Conservation (phyloP, 2,329 filamentous ascomycete species). For the Epichloe sylvatica region DNA sequence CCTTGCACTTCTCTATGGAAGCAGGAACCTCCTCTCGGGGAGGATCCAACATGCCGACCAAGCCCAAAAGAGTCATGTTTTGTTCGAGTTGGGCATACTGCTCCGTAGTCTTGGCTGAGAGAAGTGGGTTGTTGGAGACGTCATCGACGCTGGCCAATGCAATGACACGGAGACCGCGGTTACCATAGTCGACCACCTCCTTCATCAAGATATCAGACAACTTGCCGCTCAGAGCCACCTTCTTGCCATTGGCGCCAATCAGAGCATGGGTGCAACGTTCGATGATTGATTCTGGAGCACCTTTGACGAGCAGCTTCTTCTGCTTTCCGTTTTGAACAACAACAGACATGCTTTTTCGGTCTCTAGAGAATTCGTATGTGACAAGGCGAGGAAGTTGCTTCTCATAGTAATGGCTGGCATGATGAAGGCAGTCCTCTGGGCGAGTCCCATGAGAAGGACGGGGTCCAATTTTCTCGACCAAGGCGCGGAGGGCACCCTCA, state of each 20-base stretch:
- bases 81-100: slow-evolving; percentile 84
- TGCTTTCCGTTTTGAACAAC: slow-evolving; percentile 56
- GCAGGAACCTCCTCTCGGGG: slow-evolving; percentile 79
- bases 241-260: slow-evolving; percentile 64
- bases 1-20: slow-evolving; percentile 78
- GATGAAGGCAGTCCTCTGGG: slow-evolving; percentile 57
- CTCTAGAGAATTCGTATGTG: slow-evolving; percentile 92
- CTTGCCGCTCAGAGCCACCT: slow-evolving; percentile 55
- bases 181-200: slow-evolving; percentile 81
- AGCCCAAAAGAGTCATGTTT: slow-evolving; percentile 82
- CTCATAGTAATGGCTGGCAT: slow-evolving; percentile 76
- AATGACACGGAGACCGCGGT: slow-evolving; percentile 85
- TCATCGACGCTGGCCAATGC: slow-evolving; percentile 77
- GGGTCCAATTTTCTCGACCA: slow-evolving; percentile 91
- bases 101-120: slow-evolving; percentile 65
- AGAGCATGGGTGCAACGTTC: slow-evolving; percentile 79
- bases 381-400: slow-evolving; percentile 58
- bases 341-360: slow-evolving; percentile 99
- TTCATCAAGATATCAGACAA: slow-evolving; percentile 57
- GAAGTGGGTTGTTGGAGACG: slow-evolving; percentile 53
- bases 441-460: slow-evolving; percentile 43
- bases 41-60: slow-evolving; percentile 93
- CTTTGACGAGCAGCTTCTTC: slow-evolving; percentile 85
- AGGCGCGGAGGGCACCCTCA: slow-evolving; percentile 77
- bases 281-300: slow-evolving; percentile 85